Percentiles rank a stretch among this genome's conserved stretches.
These are phyloP conservation scores for Boletus subparvulus DNA, from an alignment of 768 basidiomycete genomes.

Conservation along the genomic window DNA sequence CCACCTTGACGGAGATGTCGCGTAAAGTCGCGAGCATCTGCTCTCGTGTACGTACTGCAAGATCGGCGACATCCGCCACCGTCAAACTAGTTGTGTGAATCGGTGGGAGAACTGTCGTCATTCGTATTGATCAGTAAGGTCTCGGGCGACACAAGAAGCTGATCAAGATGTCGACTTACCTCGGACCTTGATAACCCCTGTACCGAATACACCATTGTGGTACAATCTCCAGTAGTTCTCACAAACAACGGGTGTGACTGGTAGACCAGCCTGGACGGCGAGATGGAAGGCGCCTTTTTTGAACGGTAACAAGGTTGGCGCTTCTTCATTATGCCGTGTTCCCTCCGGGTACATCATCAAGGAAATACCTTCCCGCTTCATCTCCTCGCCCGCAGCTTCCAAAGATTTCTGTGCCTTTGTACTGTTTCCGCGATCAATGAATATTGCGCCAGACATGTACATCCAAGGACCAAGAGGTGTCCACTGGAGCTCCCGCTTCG, in stretches of 20 bases:
- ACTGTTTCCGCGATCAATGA: conserved; percentile 85
- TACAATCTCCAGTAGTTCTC: conserved; percentile 95
- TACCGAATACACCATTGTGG: conserved; percentile 69
- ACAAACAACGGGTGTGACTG: conserved; percentile 86
- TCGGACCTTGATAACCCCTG: conserved; percentile 76
- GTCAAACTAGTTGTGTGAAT: conserved; percentile 74
- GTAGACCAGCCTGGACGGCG: conserved; percentile 86
- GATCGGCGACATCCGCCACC: conserved; percentile 62
- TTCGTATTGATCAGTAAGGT: conserved; percentile 2
- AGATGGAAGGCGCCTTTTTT: conserved; percentile 99
- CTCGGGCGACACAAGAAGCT: not conserved
- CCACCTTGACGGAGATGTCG: conserved; percentile 67
- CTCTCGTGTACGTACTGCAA: conserved; percentile 66
- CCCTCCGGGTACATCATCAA: conserved; percentile 98
- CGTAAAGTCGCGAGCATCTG: conserved; percentile 77
- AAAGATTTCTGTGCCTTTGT: conserved; percentile 73
- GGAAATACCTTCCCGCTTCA: conserved; percentile 70
- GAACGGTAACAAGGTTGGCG: conserved; percentile 74
- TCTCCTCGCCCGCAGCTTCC: conserved; percentile 69
- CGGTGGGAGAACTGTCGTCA: conserved; percentile 78
- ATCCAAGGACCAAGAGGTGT: conserved; percentile 91
- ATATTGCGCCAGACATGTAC: conserved; percentile 85
- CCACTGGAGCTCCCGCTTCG: conserved; percentile 87
- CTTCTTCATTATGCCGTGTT: conserved; percentile 71
- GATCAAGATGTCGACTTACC: conserved; percentile 40